Evolutionary conservation across 192 early-diverging fungal species (phyloP).

Genomic region (Chytriomyces confervae): DNA sequence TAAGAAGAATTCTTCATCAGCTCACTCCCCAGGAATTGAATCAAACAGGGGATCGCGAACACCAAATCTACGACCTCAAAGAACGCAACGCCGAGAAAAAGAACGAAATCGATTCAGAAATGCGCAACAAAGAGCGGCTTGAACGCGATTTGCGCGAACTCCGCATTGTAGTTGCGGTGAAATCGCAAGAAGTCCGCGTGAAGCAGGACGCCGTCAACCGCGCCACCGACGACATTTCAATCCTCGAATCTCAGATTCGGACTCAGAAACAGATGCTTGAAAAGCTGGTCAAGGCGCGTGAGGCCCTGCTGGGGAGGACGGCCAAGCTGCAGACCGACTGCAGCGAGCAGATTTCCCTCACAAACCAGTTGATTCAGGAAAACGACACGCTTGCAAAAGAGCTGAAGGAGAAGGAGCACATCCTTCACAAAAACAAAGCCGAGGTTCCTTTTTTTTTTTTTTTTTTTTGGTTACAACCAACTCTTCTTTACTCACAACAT

Average conservation of each 20-base stretch:
- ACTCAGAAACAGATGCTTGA: slow-evolving; percentile 60
- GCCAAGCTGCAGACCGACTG: slow-evolving; percentile 63
- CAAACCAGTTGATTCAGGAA: slow-evolving; percentile 55
- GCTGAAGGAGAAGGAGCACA: slow-evolving; percentile 49
- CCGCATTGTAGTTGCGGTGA: slow-evolving; percentile 60
- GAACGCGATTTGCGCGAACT: slow-evolving; percentile 65
- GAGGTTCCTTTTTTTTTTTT: slow-evolving; percentile 24
- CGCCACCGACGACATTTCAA: slow-evolving; percentile 61
- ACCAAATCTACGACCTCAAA: slow-evolving; percentile 61
- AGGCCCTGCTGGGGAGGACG: slow-evolving; percentile 51
- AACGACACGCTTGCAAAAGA: slow-evolving; percentile 53
- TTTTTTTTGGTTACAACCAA: too few species aligned
- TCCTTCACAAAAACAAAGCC: slow-evolving; percentile 48
- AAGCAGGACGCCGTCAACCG: slow-evolving; percentile 67
- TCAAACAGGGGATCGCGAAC: slow-evolving; percentile 49
- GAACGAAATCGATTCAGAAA: slow-evolving; percentile 62
- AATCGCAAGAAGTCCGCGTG: slow-evolving; percentile 63
- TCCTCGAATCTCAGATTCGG: slow-evolving; percentile 60
- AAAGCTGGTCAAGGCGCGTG: slow-evolving; percentile 61
- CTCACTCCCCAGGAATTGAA: neutral
- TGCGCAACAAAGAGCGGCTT: slow-evolving; percentile 63
- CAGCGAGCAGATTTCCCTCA: slow-evolving; percentile 59
- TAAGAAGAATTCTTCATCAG: neutral
- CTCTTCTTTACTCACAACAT: too few species aligned
- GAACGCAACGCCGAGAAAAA: slow-evolving; percentile 63